Evolutionary conservation across 495 filamentous ascomycete genomes (phyloP).

Genomic region (Podospora conica): DNA sequence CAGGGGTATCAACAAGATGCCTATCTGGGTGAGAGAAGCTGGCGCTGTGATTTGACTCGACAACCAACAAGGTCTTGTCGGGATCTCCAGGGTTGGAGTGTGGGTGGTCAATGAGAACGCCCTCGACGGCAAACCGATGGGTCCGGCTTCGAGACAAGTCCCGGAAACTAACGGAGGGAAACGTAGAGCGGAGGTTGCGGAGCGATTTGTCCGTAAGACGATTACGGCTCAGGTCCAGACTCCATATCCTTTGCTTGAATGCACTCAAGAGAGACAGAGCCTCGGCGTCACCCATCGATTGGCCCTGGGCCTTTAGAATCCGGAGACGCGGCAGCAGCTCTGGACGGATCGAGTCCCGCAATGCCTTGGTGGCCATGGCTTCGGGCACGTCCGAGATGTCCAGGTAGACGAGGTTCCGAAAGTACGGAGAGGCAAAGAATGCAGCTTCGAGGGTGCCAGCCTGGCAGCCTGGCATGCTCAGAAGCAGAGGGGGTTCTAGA

Average conservation of each 20-base stretch:
- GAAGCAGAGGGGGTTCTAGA: slow-evolving; percentile 19
- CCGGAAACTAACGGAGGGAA: slow-evolving; percentile 17
- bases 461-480: slow-evolving; percentile 32
- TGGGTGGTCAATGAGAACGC: slow-evolving; percentile 19
- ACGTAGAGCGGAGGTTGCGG: slow-evolving; percentile 21
- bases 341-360: slow-evolving; percentile 24
- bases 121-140: slow-evolving; percentile 31
- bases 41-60: slow-evolving; percentile 33
- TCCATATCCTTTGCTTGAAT: slow-evolving; percentile 37
- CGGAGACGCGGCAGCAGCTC: slow-evolving; percentile 32
- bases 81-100: neutral
- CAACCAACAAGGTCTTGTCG: neutral
- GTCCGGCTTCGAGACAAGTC: neutral
- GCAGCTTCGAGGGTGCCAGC: slow-evolving; percentile 21
- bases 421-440: slow-evolving; percentile 26
- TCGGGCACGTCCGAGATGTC: slow-evolving; percentile 38
- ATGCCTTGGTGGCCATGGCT: slow-evolving; percentile 16
- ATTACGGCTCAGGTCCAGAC: slow-evolving; percentile 42
- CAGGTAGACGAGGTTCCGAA: slow-evolving; percentile 36
- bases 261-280: slow-evolving; percentile 24
- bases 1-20: slow-evolving; percentile 36
- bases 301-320: slow-evolving; percentile 33
- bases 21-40: slow-evolving; percentile 30
- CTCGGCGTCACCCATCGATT: slow-evolving; percentile 31
- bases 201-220: slow-evolving; percentile 31